Conservation (phyloP, 1,139 yeast genomes). For the Debaryomycetaceae sp. region DNA sequence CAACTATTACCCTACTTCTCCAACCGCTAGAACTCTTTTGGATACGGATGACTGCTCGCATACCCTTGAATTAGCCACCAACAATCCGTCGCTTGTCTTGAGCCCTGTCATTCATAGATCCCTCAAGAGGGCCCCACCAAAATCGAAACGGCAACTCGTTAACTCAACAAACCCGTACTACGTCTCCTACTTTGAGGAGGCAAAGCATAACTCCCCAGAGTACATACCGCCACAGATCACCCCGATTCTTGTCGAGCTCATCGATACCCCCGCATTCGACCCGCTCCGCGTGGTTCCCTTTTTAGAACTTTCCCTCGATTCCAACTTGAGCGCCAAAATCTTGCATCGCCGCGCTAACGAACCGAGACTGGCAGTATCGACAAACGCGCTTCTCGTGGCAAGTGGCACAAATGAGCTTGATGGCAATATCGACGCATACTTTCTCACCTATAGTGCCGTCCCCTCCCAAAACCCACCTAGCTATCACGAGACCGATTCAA, state of each 20-base stretch:
- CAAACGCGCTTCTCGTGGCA: slow-evolving; percentile 61
- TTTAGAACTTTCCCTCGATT: slow-evolving; percentile 56
- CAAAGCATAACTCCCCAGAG: slow-evolving; percentile 10
- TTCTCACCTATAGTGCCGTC: slow-evolving; percentile 56
- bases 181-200: slow-evolving; percentile 9
- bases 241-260: slow-evolving; percentile 54
- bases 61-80: slow-evolving; percentile 6
- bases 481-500: slow-evolving; percentile 20
- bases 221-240: slow-evolving; percentile 32
- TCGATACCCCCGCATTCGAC: slow-evolving; percentile 64
- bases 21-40: slow-evolving; percentile 29
- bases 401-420: slow-evolving; percentile 71
- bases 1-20: slow-evolving; percentile 35
- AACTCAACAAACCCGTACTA: slow-evolving; percentile 15
- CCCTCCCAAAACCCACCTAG: slow-evolving; percentile 48
- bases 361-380: slow-evolving; percentile 51
- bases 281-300: slow-evolving; percentile 62
- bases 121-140: slow-evolving; percentile 1
- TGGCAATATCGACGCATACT: slow-evolving; percentile 64
- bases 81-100: slow-evolving; percentile 9
- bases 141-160: slow-evolving; percentile 3
- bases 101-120: slow-evolving; percentile 22
- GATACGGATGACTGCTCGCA: slow-evolving; percentile 27
- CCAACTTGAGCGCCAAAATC: slow-evolving; percentile 47
- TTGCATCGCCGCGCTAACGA: slow-evolving; percentile 54